phyloP scores from a whole-genome alignment of 164 flowering plant genomes.

The Aristolochia fimbriata region DNA sequence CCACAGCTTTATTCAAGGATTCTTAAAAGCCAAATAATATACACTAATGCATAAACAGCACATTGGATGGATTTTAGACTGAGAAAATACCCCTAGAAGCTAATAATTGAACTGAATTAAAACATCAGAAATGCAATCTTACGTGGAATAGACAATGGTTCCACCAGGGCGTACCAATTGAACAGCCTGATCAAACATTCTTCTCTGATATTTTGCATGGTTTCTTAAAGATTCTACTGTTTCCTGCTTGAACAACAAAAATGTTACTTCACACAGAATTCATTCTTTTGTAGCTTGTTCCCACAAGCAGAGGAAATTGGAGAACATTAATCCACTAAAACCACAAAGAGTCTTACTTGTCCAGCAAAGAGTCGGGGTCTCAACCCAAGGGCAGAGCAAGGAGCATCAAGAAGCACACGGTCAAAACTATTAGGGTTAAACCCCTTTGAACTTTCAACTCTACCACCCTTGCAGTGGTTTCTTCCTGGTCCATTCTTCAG shows the following conservation, averaged over 20 bases:
- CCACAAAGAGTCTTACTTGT: constrained; percentile 30
- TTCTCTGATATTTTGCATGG: constrained; percentile 77
- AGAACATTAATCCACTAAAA: neutral
- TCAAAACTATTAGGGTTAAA: constrained; percentile 79
- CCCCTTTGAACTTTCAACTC: constrained; percentile 73
- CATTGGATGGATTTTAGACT: neutral
- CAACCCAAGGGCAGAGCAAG: constrained; percentile 98
- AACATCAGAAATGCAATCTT: constrained; percentile 17
- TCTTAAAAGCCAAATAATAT: neutral
- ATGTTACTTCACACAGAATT: neutral
- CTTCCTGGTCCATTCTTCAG: constrained; percentile 83
- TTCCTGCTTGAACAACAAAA: constrained; percentile 34
- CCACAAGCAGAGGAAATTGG: neutral
- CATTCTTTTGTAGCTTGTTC: too few relatives aligned
- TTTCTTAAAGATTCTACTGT: constrained; percentile 65
- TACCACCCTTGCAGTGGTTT: constrained; percentile 55
- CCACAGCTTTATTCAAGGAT: neutral
- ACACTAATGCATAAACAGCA: neutral
- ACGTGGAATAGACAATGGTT: constrained; percentile 89
- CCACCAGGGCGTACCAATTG: constrained; percentile 94
- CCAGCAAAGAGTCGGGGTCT: constrained; percentile 87
- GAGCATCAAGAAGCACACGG: constrained; percentile 94
- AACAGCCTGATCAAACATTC: constrained; percentile 96
- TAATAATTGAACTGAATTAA: neutral
- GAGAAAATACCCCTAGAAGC: neutral